Evolutionary conservation across 2,329 filamentous ascomycete species (phyloP).

Genomic region (Cladosporium sp.): DNA sequence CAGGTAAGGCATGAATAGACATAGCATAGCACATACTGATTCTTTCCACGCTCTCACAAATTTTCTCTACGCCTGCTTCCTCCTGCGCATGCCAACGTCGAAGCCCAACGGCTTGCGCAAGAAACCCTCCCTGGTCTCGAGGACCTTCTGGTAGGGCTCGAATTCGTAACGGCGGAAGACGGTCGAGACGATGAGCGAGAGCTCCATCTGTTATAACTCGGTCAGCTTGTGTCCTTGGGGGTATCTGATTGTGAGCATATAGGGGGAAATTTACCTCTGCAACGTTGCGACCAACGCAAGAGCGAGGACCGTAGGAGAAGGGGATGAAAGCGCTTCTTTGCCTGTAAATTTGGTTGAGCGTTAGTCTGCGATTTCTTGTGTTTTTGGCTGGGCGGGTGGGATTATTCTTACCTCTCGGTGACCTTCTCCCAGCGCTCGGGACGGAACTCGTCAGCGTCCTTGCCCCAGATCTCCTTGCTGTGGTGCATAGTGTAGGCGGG

Average conservation of each 20-base stretch:
- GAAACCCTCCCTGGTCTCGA: slow-evolving; percentile 34
- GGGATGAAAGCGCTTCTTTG: slow-evolving; percentile 38
- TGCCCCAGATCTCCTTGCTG: slow-evolving; percentile 37
- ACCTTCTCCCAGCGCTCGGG: slow-evolving; percentile 39
- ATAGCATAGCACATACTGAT: too few relatives aligned
- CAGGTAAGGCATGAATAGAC: too few relatives aligned
- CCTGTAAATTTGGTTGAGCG: background rate
- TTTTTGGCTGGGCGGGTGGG: background rate
- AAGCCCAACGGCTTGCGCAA: slow-evolving; percentile 27
- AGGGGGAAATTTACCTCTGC: slow-evolving; percentile 25
- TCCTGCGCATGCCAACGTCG: slow-evolving; percentile 11
- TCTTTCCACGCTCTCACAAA: too few relatives aligned
- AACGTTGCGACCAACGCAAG: slow-evolving; percentile 41
- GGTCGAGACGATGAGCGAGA: slow-evolving; percentile 36
- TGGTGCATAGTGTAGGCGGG: slow-evolving; percentile 40
- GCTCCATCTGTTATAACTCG: slow-evolving; percentile 31
- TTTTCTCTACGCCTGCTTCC: slow-evolving; percentile 1
- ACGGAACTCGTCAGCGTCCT: slow-evolving; percentile 36
- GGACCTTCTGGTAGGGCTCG: slow-evolving; percentile 29
- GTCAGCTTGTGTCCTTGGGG: background rate
- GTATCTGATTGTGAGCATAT: background rate
- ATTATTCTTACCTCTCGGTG: slow-evolving; percentile 22
- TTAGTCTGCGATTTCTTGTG: background rate
- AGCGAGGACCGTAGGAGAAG: slow-evolving; percentile 39
- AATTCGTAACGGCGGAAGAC: slow-evolving; percentile 34